phyloP scores from a whole-genome alignment of 164 flowering plant genomes.

The Magnolia kwangsiensis region DNA sequence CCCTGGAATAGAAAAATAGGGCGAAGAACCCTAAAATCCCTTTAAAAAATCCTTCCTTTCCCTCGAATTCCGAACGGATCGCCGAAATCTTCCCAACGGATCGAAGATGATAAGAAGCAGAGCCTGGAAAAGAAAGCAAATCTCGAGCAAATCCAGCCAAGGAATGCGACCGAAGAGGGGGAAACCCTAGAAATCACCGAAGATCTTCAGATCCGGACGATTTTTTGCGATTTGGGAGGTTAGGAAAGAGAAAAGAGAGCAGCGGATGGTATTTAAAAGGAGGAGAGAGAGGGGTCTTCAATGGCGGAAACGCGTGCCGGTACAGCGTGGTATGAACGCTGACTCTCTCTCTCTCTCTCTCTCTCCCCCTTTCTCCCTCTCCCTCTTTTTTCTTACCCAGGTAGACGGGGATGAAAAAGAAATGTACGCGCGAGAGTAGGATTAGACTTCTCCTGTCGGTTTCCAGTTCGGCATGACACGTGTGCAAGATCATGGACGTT shows the following conservation, averaged over 20 bases:
- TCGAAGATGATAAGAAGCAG: neutral
- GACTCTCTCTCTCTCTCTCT: neutral
- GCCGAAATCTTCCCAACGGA: neutral
- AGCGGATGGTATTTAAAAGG: neutral
- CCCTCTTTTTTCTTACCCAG: neutral
- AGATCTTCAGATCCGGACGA: neutral
- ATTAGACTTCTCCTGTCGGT: too few relatives aligned
- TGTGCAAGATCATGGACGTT: too few relatives aligned
- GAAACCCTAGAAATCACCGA: neutral
- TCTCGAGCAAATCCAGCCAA: neutral
- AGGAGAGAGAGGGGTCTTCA: neutral
- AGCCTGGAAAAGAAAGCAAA: neutral
- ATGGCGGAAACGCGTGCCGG: conserved; percentile 19
- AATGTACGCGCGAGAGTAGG: neutral
- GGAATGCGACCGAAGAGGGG: neutral
- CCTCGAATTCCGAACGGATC: neutral
- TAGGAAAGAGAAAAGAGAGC: neutral
- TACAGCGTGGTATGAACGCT: neutral
- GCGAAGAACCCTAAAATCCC: neutral
- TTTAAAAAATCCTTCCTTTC: neutral
- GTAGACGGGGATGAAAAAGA: neutral
- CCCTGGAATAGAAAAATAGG: neutral
- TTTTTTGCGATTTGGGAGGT: neutral
- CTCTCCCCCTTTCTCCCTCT: neutral
- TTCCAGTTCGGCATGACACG: too few relatives aligned